Evolutionary conservation across 768 basidiomycete genomes (phyloP).

Genomic region (Podaxis sp.): DNA sequence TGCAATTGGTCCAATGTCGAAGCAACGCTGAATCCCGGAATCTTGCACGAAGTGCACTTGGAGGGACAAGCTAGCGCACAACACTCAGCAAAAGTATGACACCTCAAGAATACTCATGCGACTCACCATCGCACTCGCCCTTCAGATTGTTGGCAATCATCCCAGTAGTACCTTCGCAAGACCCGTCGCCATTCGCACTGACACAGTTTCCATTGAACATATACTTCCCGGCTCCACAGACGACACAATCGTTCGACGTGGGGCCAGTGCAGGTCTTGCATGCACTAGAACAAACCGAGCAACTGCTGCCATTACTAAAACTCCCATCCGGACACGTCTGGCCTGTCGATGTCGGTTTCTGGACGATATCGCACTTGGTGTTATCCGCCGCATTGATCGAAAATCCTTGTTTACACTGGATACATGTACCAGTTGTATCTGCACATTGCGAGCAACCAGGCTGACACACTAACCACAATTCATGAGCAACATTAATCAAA

Average conservation of each 20-base stretch:
- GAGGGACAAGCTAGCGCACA: conserved; percentile 66
- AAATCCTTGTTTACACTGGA: conserved; percentile 68
- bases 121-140: conserved; percentile 80
- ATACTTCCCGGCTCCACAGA: conserved; percentile 63
- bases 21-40: conserved; percentile 65
- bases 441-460: conserved; percentile 73
- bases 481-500: conserved; percentile 6
- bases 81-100: conserved; percentile 7
- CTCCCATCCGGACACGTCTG: conserved; percentile 62
- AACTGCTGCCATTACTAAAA: conserved; percentile 54
- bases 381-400: conserved; percentile 63
- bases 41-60: conserved; percentile 77
- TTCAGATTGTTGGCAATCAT: conserved; percentile 82
- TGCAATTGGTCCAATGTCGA: conserved; percentile 66
- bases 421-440: conserved; percentile 65
- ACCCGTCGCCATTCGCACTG: conserved; percentile 58
- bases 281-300: conserved; percentile 57
- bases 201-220: conserved; percentile 73
- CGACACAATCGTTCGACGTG: conserved; percentile 67
- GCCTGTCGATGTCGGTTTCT: conserved; percentile 49
- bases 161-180: conserved; percentile 64
- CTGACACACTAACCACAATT: conserved; percentile 52
- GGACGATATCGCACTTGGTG: conserved; percentile 60
- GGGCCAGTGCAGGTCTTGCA: conserved; percentile 72
- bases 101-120: background rate